Evolutionary conservation across 257 asterid genomes (phyloP).

Genomic region (Capsicum baccatum): DNA sequence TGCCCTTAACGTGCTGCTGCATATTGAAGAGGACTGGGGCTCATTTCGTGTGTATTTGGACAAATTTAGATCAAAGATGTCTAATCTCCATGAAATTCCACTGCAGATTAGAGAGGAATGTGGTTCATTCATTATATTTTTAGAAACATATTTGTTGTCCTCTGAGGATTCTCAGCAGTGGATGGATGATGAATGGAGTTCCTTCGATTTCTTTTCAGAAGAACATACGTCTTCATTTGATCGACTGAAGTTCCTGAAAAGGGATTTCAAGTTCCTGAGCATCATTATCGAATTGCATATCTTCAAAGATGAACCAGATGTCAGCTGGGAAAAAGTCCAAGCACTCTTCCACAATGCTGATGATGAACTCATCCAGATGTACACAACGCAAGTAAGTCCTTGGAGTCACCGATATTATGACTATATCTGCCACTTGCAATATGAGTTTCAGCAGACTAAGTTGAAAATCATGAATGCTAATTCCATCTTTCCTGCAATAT

Average conservation of each 20-base stretch:
- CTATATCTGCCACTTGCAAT: not conserved
- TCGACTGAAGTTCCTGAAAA: not conserved
- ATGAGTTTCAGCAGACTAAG: not conserved
- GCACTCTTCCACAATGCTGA: not conserved
- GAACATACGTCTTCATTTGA: not conserved
- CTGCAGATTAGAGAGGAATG: not conserved
- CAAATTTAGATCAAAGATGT: not conserved
- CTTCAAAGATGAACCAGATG: not conserved
- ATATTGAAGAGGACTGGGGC: not conserved
- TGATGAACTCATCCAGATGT: not conserved
- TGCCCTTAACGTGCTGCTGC: not conserved
- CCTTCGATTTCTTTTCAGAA: not conserved
- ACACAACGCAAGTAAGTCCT: not conserved
- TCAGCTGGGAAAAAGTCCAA: not conserved
- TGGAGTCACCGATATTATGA: not conserved
- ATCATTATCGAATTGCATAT: not conserved
- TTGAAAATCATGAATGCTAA: not conserved
- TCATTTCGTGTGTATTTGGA: not conserved
- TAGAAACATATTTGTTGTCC: not conserved
- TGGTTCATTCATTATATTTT: not conserved
- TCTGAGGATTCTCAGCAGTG: not conserved
- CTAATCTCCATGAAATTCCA: slow-evolving; percentile 3
- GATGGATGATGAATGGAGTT: not conserved
- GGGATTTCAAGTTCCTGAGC: slow-evolving; percentile 15
- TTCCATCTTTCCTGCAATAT: not conserved